phyloP scores from a whole-genome alignment of 768 basidiomycete genomes.

The Multifurca ochricompacta region DNA sequence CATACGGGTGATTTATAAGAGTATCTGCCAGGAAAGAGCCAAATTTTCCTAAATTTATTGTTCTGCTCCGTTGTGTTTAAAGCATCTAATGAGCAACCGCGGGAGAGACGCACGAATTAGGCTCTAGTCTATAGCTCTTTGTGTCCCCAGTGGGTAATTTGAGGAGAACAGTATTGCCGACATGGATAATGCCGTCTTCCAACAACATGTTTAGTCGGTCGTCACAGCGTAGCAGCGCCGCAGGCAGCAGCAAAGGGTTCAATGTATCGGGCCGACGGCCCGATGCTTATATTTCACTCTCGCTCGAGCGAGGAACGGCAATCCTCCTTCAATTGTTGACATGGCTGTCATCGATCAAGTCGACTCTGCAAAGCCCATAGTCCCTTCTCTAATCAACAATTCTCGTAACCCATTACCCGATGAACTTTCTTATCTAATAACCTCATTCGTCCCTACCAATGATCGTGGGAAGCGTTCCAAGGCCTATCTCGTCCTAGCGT shows the following conservation, averaged over 20 bases:
- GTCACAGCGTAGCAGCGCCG: background rate
- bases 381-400: background rate
- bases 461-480: conserved; percentile 41
- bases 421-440: conserved; percentile 17
- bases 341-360: conserved; percentile 14
- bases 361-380: background rate
- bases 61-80: conserved; percentile 38
- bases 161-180: conserved; percentile 73
- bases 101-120: conserved; percentile 19
- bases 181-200: conserved; percentile 35
- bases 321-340: no score
- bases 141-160: conserved; percentile 74
- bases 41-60: conserved; percentile 71
- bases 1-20: conserved; percentile 77
- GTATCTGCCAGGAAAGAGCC: conserved; percentile 76
- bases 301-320: no score
- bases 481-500: conserved; percentile 61
- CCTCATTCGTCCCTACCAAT: conserved; percentile 14
- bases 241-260: background rate
- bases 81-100: background rate
- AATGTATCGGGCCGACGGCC: background rate
- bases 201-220: background rate
- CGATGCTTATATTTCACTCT: no score
- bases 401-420: conserved; percentile 17
- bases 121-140: conserved; percentile 64